Evolutionary conservation across 2,329 filamentous ascomycete genomes (phyloP).

Genomic region (Aspergillus aculeatus): DNA sequence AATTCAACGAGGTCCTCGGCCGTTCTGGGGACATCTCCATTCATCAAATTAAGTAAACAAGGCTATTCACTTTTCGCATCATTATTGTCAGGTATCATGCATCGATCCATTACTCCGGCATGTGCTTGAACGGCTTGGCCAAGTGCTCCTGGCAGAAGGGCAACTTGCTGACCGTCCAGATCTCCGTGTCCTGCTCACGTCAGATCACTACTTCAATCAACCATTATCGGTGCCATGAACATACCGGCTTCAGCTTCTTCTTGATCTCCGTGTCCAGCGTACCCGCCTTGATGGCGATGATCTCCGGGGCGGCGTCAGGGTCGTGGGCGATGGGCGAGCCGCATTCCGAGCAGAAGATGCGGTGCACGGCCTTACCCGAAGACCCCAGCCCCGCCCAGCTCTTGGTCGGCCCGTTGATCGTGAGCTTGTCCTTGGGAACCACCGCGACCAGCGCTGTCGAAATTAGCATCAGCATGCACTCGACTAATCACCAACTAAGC

Average conservation of each 20-base stretch:
- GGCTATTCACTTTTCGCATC: not conserved
- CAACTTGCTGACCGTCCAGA: conserved; percentile 68
- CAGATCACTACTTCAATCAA: not conserved
- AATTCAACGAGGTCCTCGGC: not conserved
- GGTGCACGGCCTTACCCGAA: conserved; percentile 64
- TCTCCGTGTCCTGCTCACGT: conserved; percentile 55
- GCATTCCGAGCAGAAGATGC: conserved; percentile 68
- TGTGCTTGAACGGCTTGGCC: conserved; percentile 61
- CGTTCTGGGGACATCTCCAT: not conserved
- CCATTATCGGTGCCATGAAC: conserved; percentile 4
- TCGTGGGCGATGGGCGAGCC: conserved; percentile 70
- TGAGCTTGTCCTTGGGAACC: conserved; percentile 65
- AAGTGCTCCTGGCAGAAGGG: conserved; percentile 68
- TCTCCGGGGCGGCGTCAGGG: conserved; percentile 66
- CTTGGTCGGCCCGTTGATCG: conserved; percentile 63
- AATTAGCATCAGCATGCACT: not conserved
- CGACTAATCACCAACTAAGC: no score
- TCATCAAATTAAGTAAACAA: not conserved
- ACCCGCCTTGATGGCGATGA: conserved; percentile 68
- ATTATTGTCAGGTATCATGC: not conserved
- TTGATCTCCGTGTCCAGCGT: conserved; percentile 64
- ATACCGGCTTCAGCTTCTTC: conserved; percentile 63
- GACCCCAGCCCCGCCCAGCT: conserved; percentile 60
- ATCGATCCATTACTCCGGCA: conserved; percentile 53
- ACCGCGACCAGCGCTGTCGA: conserved; percentile 60